Base-by-base conservation (phyloP, 1,284 basidiomycete genomes). In the Cystobasidium slooffiae region DNA sequence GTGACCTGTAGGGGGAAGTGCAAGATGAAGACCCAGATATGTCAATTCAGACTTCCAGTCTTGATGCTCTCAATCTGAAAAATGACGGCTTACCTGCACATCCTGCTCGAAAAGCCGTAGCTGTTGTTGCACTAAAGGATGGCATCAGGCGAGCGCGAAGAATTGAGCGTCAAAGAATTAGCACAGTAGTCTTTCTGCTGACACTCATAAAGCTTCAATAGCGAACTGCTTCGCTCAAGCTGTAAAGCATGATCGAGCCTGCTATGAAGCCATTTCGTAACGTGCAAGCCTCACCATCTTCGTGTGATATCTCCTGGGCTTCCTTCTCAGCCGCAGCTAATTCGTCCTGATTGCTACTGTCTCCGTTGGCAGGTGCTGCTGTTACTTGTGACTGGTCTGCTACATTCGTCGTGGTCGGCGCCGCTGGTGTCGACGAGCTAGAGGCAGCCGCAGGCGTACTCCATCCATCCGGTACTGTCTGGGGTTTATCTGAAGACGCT, bases 1-100 rank as follows among this genome's bases (percentile, higher is more conserved):
- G 95, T 99, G 77, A 99, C 94, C 92, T 98, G 75, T n/a, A 61
- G 41, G 9, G 24, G 9, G 24, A 14, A 39, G 47, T 0, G 22
- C 12, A 52, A 8, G 44, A 18, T 8, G 14, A 49, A 7, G 18
- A 31, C 9, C 16, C 16, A 52, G 49, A 52, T 8, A 16, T 6
- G 12, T 49, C 46, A 52, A 20, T 43, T 20, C 44, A 43, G 14
- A 31, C 20, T 39, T 53, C 12, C 18, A 18, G 16, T 6, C 24
- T 55, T 37, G 8, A 22, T 7, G 12, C 49, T 22, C 24, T 53
- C 22, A 6, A 39, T 1, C 20, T 9, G 20, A 31, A 8, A 39
- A 3, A 9, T 18, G 24, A 31, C 24, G 24, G 55, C 61, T 41
- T 53, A 53, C 69, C 61, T 72, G 69, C 24, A 72, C 69, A 62